Conservation (phyloP, 768 basidiomycete species). For the Lactarius hatsudake region DNA sequence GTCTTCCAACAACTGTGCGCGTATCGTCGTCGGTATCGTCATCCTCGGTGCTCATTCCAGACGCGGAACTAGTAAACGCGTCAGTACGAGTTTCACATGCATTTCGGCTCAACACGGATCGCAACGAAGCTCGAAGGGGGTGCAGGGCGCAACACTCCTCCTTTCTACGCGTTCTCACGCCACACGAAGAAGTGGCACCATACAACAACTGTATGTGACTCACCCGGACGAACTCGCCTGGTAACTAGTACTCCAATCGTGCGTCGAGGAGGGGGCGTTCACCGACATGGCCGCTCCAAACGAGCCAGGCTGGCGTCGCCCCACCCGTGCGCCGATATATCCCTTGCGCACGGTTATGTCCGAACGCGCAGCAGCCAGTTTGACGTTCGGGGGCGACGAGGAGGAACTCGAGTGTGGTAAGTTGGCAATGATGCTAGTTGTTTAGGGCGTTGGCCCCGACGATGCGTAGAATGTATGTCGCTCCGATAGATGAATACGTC, state of each 20-base stretch:
- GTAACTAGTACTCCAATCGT: slow-evolving; percentile 85
- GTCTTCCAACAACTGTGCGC: slow-evolving; percentile 18
- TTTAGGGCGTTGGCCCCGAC: background rate
- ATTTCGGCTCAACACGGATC: background rate
- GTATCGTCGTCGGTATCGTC: slow-evolving; percentile 56
- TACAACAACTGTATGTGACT: slow-evolving; percentile 25
- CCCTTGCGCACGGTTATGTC: slow-evolving; percentile 44
- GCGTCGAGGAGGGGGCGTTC: slow-evolving; percentile 34
- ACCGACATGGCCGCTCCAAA: slow-evolving; percentile 28
- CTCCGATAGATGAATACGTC: background rate
- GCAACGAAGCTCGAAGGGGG: background rate
- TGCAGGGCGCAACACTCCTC: background rate
- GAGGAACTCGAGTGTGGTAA: slow-evolving; percentile 81
- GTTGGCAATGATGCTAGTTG: slow-evolving; percentile 28
- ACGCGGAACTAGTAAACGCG: slow-evolving; percentile 42
- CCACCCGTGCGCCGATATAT: slow-evolving; percentile 39
- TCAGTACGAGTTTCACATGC: background rate
- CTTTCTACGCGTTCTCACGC: background rate
- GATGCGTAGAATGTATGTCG: background rate
- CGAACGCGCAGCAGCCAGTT: slow-evolving; percentile 49
- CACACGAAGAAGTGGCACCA: background rate
- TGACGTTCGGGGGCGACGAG: slow-evolving; percentile 66
- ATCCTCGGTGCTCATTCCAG: slow-evolving; percentile 50
- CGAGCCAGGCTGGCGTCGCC: slow-evolving; percentile 32
- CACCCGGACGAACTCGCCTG: slow-evolving; percentile 82